A percentile compares a stretch with the other conserved stretches of the same genome.
These are phyloP conservation scores for Globisporangium rhizosaccharum DNA, from an alignment of 352 stramenopile genomes.

Conservation along the genomic window DNA sequence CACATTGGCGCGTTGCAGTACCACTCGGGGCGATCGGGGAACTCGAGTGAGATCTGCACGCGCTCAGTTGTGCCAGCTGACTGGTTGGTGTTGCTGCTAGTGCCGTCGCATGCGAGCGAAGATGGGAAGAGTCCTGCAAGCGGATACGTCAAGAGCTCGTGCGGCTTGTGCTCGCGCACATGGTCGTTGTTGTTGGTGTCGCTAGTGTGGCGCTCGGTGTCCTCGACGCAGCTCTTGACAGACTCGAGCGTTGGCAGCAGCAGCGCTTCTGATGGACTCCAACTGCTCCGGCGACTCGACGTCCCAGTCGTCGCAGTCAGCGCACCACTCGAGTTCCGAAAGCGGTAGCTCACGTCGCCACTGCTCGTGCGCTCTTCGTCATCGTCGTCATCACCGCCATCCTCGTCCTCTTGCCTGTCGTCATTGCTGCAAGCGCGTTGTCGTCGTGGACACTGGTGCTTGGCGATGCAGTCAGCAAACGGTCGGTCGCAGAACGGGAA, in stretches of 20 bases:
- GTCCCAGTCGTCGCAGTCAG: conserved; percentile 7
- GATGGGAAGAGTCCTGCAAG: conserved; percentile 6
- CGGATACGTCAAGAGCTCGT: background rate
- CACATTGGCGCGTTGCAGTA: conserved; percentile 65
- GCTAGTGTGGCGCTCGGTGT: too few relatives aligned
- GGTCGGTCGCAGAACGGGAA: conserved; percentile 52
- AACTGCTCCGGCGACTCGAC: conserved; percentile 11
- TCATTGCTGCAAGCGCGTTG: conserved; percentile 1
- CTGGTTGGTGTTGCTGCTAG: conserved; percentile 3
- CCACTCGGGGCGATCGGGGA: conserved; percentile 59
- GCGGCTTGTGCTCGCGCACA: background rate
- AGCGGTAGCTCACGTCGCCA: conserved; percentile 9
- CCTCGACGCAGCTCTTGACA: conserved; percentile 1
- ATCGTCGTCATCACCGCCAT: background rate
- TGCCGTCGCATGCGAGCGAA: background rate
- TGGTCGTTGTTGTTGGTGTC: conserved; percentile 15
- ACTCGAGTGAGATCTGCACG: conserved; percentile 25
- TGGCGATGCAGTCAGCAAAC: conserved; percentile 45
- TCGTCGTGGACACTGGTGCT: conserved; percentile 53
- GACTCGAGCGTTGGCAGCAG: background rate
- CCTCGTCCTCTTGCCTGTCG: conserved; percentile 4
- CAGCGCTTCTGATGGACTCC: conserved; percentile 7
- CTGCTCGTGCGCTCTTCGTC: background rate
- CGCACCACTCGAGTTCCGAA: conserved; percentile 11
- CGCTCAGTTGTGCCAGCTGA: background rate